Conservation (phyloP, 306 rosid species). For the Casuarina glauca region DNA sequence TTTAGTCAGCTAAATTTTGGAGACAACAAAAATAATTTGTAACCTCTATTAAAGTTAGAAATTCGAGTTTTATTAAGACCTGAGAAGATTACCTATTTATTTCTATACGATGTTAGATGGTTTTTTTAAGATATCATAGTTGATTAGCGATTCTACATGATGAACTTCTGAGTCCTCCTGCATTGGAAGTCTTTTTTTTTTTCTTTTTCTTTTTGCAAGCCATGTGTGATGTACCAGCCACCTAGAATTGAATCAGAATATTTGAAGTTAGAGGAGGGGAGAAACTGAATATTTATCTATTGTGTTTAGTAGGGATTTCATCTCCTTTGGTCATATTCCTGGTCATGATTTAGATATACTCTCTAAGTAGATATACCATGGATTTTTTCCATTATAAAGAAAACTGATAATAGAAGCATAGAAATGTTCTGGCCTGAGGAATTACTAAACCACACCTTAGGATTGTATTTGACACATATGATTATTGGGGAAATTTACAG, state of each 20-base stretch:
- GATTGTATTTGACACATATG: neutral
- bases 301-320: neutral
- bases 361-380: neutral
- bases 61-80: neutral
- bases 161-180: neutral
- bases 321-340: neutral
- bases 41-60: neutral
- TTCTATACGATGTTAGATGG: neutral
- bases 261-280: neutral
- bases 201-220: neutral
- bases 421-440: neutral
- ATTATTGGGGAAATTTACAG: neutral
- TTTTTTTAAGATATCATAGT: neutral
- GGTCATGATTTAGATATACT: neutral
- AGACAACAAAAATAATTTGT: neutral
- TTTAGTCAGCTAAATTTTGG: neutral
- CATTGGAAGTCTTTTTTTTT: neutral
- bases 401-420: neutral
- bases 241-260: neutral
- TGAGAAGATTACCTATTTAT: neutral
- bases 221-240: neutral
- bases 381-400: neutral
- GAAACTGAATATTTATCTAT: neutral
- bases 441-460: neutral
- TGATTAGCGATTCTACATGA: neutral